These are phyloP conservation scores for Camptophora hylomeconis DNA, from an alignment of 2,329 filamentous ascomycete genomes.

Conservation along the genomic window DNA sequence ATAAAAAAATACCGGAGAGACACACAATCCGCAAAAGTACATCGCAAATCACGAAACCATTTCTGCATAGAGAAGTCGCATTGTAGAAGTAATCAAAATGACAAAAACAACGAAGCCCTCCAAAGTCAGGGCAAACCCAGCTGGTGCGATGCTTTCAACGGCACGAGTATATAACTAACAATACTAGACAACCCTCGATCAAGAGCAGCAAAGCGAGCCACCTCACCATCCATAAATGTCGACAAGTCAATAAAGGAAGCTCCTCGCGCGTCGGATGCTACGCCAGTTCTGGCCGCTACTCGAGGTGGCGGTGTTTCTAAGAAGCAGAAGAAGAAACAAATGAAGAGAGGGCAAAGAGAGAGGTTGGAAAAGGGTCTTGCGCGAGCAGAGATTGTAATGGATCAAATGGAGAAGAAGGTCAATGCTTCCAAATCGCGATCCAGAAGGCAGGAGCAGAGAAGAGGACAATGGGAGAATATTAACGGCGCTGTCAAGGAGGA, in stretches of 20 bases:
- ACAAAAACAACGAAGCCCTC: slow-evolving; percentile 11
- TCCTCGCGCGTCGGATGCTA: slow-evolving; percentile 24
- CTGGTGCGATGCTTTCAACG: slow-evolving; percentile 10
- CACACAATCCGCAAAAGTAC: too few relatives aligned
- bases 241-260: slow-evolving; percentile 36
- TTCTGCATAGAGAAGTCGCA: too few relatives aligned
- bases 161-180: neutral
- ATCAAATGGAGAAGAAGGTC: slow-evolving; percentile 43
- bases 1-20: neutral
- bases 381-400: slow-evolving; percentile 40
- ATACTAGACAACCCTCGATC: slow-evolving; percentile 41
- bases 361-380: slow-evolving; percentile 43
- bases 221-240: slow-evolving; percentile 39
- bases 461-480: slow-evolving; percentile 32
- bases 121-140: slow-evolving; percentile 21
- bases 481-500: slow-evolving; percentile 23
- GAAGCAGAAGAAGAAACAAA: slow-evolving; percentile 35
- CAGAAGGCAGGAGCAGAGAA: slow-evolving; percentile 33
- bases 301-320: slow-evolving; percentile 39
- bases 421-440: slow-evolving; percentile 37
- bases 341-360: slow-evolving; percentile 40
- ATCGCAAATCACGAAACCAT: too few relatives aligned
- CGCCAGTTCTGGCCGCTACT: slow-evolving; percentile 28
- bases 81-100: too few relatives aligned
- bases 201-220: slow-evolving; percentile 45